Base-by-base conservation (phyloP, 139 green algal species). In the Raphidocelis subcapitata region DNA sequence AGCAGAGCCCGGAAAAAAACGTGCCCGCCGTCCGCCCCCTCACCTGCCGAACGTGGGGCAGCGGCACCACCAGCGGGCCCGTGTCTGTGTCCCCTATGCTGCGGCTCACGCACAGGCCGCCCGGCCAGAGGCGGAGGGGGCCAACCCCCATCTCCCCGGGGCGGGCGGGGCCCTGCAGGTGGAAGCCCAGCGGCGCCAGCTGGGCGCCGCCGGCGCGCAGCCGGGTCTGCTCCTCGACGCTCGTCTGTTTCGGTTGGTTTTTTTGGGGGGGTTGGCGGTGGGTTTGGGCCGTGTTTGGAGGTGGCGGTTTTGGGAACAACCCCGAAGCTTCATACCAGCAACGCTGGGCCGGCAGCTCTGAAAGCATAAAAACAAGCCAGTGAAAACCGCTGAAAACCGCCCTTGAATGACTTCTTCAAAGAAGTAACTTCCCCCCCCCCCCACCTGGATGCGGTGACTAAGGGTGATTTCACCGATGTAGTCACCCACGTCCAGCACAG, bases 91-190 rank as follows among this genome's bases (percentile, higher is more conserved):
- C 94, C 5, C 94, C 94, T 2, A 98, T 87, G 51, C 69, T 76
- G 37, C 93, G 77, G 4, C 86, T 92, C 21, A 98, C 85, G 57
- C 88, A 94, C 62, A 98, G 79, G 4, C 94, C 94, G 8, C 94
- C 94, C 2, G 94, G 94, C 94, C 94, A 98, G 12, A 95, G 80
- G 36, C 93, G 82, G 47, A 98, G 79, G 0, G 94, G 94, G 5
- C 94, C 94, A 31, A 97, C 87, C 10, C 92, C 92, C 33, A 79
- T 80, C 65, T 88, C 85, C 18, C 78, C 72, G 23, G 79, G 81
- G 62, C 80, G 81, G 16, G 90, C 85, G 1, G 86, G 88, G 0
- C 84, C 84, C 57, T 86, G 79, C 70, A 91, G 78, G 74, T 91
- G 88, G 41, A 88, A 85, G 10, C 80, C 82, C 31, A 92, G 77